Conservation (phyloP, 2,329 filamentous ascomycete species). For the Colletotrichum tofieldiae region DNA sequence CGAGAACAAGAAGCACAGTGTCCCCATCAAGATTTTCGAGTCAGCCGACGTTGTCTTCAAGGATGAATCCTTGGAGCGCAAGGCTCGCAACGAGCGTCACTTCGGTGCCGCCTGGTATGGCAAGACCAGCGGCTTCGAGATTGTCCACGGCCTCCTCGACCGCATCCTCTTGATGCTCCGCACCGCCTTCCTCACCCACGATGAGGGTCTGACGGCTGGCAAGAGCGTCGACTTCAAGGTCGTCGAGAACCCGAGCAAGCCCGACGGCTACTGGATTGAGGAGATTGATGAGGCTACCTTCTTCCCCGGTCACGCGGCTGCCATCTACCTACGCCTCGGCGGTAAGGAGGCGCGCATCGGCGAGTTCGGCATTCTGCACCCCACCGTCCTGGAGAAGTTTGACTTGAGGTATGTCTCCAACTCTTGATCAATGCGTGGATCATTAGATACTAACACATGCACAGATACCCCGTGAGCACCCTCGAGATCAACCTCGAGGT, state of each 20-base stretch:
- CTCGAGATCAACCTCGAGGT: slow-evolving; percentile 95
- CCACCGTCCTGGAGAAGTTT: slow-evolving; percentile 92
- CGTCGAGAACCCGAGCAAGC: slow-evolving; percentile 68
- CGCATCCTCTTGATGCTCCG: slow-evolving; percentile 93
- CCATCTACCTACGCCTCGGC: slow-evolving; percentile 82
- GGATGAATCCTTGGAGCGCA: slow-evolving; percentile 84
- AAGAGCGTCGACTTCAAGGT: slow-evolving; percentile 69
- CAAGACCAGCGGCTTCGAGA: slow-evolving; percentile 94
- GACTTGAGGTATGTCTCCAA: slow-evolving; percentile 78
- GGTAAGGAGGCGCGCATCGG: slow-evolving; percentile 86
- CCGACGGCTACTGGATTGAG: slow-evolving; percentile 93
- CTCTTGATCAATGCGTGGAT: not conserved
- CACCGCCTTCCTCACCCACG: slow-evolving; percentile 82
- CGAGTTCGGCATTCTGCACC: slow-evolving; percentile 94
- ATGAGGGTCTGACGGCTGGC: slow-evolving; percentile 73
- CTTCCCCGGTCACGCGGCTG: slow-evolving; percentile 90
- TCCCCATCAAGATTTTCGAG: slow-evolving; percentile 95
- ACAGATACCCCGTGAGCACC: slow-evolving; percentile 90
- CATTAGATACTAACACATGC: slow-evolving; percentile 14
- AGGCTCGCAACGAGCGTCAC: slow-evolving; percentile 92
- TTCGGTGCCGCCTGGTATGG: slow-evolving; percentile 98
- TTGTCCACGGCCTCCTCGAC: slow-evolving; percentile 94
- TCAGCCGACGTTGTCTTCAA: slow-evolving; percentile 94
- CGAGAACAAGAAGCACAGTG: slow-evolving; percentile 90
- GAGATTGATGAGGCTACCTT: slow-evolving; percentile 93